Evolutionary conservation across 805 yeast genomes (phyloP).

Genomic region (Candida sanyiensis): DNA sequence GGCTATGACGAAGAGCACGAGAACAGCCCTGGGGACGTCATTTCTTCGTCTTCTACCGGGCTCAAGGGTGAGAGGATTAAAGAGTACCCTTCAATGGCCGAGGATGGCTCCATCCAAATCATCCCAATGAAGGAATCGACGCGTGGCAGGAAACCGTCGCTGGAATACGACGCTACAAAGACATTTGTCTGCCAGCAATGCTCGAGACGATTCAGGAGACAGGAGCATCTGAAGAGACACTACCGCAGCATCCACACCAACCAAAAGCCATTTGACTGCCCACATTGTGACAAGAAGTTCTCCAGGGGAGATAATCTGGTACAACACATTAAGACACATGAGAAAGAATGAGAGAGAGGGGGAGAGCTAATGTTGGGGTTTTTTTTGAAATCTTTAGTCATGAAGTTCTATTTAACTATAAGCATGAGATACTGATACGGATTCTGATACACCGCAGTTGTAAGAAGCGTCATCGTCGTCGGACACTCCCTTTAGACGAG

Average conservation of each 20-base stretch:
- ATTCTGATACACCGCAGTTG: slow-evolving; percentile 1
- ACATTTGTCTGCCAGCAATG: slow-evolving; percentile 62
- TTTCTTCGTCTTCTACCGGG: neutral
- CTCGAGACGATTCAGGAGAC: slow-evolving; percentile 61
- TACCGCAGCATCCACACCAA: slow-evolving; percentile 67
- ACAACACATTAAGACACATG: slow-evolving; percentile 60
- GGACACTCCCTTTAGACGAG: neutral
- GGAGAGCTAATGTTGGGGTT: no score
- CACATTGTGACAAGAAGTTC: slow-evolving; percentile 55
- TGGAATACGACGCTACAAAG: slow-evolving; percentile 49
- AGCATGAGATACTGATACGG: no score
- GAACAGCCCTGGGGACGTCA: neutral
- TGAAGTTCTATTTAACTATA: no score
- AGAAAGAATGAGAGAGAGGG: neutral
- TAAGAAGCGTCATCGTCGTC: neutral
- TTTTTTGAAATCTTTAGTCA: no score
- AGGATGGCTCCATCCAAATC: slow-evolving; percentile 10
- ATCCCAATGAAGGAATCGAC: slow-evolving; percentile 31
- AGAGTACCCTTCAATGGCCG: slow-evolving; percentile 10
- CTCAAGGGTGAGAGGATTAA: slow-evolving; percentile 5
- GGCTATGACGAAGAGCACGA: slow-evolving; percentile 1
- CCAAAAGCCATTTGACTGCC: slow-evolving; percentile 65
- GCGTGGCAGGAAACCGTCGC: slow-evolving; percentile 61
- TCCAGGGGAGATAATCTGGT: slow-evolving; percentile 61
- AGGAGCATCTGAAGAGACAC: slow-evolving; percentile 73